Evolutionary conservation across 2,329 filamentous ascomycete species (phyloP), one percentile per base, ranked within the genome.

Genomic region (Arthrinium phaeospermum): DNA sequence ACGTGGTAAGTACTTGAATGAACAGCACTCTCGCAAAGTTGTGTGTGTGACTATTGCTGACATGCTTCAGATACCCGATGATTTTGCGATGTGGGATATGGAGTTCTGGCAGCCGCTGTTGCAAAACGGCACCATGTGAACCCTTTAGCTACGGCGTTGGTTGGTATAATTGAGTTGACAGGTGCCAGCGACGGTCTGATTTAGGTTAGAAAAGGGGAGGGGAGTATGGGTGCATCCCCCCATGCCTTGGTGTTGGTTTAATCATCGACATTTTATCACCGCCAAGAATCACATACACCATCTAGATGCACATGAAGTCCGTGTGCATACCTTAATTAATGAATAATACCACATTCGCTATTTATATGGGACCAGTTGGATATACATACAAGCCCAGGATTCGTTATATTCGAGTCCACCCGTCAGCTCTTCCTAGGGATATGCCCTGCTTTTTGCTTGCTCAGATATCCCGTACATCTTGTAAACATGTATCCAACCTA

Each of bases 91-190:
- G 70, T 79, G 78, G 78, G 78, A 80, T 53, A 76, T 75, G 73
- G 79, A 80, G 57, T 80, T 80, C 67, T 80, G 79, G 79, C 77
- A 76, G 57, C 78, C 78, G 14, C 71, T 77, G 12, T 73, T 77
- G 16, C 74, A 76, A 22, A 68, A 64, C 24, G 68, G 61, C 27
- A 37, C 72, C 13, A 47, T 41, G 8, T 64, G 10, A 41, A 34
- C 34, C n/a, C 19, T 4, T 34, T 22, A 61, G 53, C 53, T 34
- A 34, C 16, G 53, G 53, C 24, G 53, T 61, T 61, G 53, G 27
- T 27, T 53, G 51, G 14, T 22, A 30, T 34, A 14, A 61, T 22
- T 19, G 53, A 34, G 27, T 24, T 61, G 19, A 8, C 13, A 34
- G 27, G 7, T 61, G 14, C 34, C 16, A 22, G 19, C 16, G 27